Base-by-base conservation (phyloP, 1,139 yeast genomes). In the Yamadazyma dushanensis region DNA sequence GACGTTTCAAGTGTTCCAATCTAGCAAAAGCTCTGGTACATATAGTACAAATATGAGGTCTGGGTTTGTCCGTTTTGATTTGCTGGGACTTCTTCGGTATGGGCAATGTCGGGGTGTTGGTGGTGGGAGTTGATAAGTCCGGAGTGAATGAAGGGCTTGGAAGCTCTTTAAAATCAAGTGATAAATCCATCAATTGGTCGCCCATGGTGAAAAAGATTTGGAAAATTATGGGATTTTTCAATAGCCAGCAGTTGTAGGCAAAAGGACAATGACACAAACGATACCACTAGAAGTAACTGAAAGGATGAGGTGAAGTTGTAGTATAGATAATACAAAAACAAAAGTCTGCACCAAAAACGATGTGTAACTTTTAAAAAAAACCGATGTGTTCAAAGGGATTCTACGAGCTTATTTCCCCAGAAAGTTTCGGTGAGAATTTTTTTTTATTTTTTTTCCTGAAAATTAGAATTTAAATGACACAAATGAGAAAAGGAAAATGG, bases 1-100 rank as follows among this genome's bases (percentile, higher is more conserved):
- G 99, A 40, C 99, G 79, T 57, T 89, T 85, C 50, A 92, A 73
- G 60, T 92, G 99, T 61, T 92, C 98, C 39, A 88, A 72, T 30
- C 99, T 73, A 3, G 97, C 97, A 71, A 92, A 92, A 2, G 96
- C 96, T 44, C 98, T 73, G 1, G 97, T 88, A 60, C 98, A 92
- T n/a, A 87, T 86, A 5, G 82, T 70, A 57, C 98, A 92, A 18
- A 86, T 78, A 54, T 87, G 95, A 4, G 96, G 96, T 41, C 97
- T 70, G 6, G 97, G 97, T 57, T 88, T 88, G 14, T 89, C 94
- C 16, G 86, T 87, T 58, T 88, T 85, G 52, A 86, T 83, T 45
- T 82, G 76, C 36, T 87, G 82, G 8, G 94, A 83, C 54, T 88
- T 88, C 50, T 85, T 83, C 22, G 96, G 96, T 31, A 88, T 87